phyloP scores from a whole-genome alignment of 805 yeast species.

The Candida insectalens region DNA sequence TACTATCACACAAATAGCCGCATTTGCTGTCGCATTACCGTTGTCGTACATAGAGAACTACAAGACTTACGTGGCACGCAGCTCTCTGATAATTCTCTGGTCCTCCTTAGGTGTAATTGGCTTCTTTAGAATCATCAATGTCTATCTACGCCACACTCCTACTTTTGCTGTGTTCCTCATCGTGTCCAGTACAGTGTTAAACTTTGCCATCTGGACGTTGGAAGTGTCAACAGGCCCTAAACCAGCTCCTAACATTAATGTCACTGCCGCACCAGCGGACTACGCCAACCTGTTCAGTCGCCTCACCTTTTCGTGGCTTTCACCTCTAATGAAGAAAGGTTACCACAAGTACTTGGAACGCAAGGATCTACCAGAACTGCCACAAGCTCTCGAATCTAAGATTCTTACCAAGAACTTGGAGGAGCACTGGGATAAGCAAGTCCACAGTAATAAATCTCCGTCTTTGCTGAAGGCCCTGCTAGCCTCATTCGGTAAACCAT shows the following conservation, averaged over 20 bases:
- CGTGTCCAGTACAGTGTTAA: slow-evolving; percentile 23
- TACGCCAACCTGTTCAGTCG: slow-evolving; percentile 41
- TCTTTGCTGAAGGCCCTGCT: slow-evolving; percentile 37
- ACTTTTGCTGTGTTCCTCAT: slow-evolving; percentile 22
- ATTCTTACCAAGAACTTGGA: slow-evolving; percentile 40
- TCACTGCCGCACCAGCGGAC: slow-evolving; percentile 34
- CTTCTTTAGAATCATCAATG: slow-evolving; percentile 32
- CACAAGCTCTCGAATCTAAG: slow-evolving; percentile 51
- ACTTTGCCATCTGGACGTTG: slow-evolving; percentile 30
- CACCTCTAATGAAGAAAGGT: slow-evolving; percentile 45
- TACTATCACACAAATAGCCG: slow-evolving; percentile 25
- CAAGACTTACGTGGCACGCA: slow-evolving; percentile 55
- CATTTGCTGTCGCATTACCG: slow-evolving; percentile 40
- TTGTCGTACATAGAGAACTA: slow-evolving; percentile 67
- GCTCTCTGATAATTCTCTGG: slow-evolving; percentile 72
- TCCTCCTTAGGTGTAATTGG: slow-evolving; percentile 42
- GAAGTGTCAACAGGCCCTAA: slow-evolving; percentile 34
- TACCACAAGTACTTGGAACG: slow-evolving; percentile 33
- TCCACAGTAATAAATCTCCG: slow-evolving; percentile 21
- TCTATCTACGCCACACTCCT: slow-evolving; percentile 26
- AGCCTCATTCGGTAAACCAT: slow-evolving; percentile 69
- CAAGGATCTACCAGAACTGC: slow-evolving; percentile 72
- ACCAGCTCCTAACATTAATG: slow-evolving; percentile 21
- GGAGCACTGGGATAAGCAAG: slow-evolving; percentile 51
- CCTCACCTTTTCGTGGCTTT: slow-evolving; percentile 52